phyloP scores from a whole-genome alignment of 768 basidiomycete species.

The Sistotremastrum niveocremeum region DNA sequence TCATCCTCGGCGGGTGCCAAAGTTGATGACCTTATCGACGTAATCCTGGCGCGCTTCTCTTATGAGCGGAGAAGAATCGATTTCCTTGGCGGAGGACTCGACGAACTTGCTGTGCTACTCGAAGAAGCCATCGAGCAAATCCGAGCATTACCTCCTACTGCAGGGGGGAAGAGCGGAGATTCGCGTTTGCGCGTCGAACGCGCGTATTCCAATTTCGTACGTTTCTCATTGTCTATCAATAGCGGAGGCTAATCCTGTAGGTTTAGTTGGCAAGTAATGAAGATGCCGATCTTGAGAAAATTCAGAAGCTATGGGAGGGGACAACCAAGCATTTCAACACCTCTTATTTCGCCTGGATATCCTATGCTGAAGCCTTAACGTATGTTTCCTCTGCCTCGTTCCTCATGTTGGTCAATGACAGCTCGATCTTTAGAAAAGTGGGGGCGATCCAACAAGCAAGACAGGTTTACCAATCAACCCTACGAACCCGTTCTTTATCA shows the following conservation, averaged over 20 bases:
- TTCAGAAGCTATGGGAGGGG: conserved; percentile 38
- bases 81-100: conserved; percentile 2
- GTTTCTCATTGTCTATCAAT: neutral
- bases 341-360: conserved; percentile 63
- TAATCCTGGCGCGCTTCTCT: conserved; percentile 26
- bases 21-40: neutral
- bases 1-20: too few relatives aligned
- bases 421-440: conserved; percentile 25
- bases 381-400: conserved; percentile 20
- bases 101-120: conserved; percentile 27
- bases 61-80: too few relatives aligned
- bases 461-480: conserved; percentile 48
- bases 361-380: conserved; percentile 64
- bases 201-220: neutral
- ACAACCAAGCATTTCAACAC: conserved; percentile 54
- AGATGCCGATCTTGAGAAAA: conserved; percentile 8
- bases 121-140: conserved; percentile 33
- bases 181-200: neutral
- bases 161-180: conserved; percentile 1
- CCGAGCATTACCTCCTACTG: neutral
- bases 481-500: conserved; percentile 27
- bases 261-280: conserved; percentile 11
- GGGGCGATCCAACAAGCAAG: conserved; percentile 42
- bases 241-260: conserved; percentile 1
- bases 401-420: conserved; percentile 17